Evolutionary conservation across 2,329 filamentous ascomycete genomes (phyloP).

Genomic region (Trichoderma sp.): DNA sequence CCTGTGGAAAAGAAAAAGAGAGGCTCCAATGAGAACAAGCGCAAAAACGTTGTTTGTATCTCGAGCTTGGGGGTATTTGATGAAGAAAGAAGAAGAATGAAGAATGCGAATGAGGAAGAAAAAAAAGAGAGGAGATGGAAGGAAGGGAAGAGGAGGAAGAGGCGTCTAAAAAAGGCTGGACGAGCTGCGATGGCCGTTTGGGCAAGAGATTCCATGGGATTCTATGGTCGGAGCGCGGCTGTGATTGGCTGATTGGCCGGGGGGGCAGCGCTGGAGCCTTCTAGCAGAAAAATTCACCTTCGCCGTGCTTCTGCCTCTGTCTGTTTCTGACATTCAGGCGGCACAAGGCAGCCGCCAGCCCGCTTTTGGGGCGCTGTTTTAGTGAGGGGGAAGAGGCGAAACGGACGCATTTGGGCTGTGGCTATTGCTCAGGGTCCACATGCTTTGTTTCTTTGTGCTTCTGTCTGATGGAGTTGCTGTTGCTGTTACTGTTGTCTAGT

Average conservation of each 20-base stretch:
- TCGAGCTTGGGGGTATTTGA: slow-evolving; percentile 26
- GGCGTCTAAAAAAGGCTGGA: slow-evolving; percentile 39
- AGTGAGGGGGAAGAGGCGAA: neutral
- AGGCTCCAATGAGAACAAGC: slow-evolving; percentile 3
- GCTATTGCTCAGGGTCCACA: neutral
- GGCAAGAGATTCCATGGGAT: slow-evolving; percentile 46
- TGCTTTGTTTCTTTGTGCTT: neutral
- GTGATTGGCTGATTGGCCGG: slow-evolving; percentile 28
- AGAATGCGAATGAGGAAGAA: slow-evolving; percentile 18
- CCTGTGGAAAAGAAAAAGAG: slow-evolving; percentile 23
- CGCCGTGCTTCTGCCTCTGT: neutral
- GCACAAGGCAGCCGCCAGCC: slow-evolving; percentile 13
- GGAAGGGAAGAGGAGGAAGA: slow-evolving; percentile 28
- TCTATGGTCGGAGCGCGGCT: slow-evolving; percentile 38
- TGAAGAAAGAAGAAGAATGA: slow-evolving; percentile 22
- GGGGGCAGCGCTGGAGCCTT: slow-evolving; percentile 28
- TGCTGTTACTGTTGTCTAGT: neutral
- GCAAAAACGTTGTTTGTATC: neutral
- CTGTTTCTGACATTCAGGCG: neutral
- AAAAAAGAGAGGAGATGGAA: slow-evolving; percentile 25
- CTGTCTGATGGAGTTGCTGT: neutral
- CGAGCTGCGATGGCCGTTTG: slow-evolving; percentile 25
- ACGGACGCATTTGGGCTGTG: neutral
- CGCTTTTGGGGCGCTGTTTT: neutral
- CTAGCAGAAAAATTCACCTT: slow-evolving; percentile 23